A percentile compares a stretch with the other conserved stretches of the same genome.
These are phyloP conservation scores for Teunomyces stri DNA, from an alignment of 805 yeast species.

Conservation along the genomic window DNA sequence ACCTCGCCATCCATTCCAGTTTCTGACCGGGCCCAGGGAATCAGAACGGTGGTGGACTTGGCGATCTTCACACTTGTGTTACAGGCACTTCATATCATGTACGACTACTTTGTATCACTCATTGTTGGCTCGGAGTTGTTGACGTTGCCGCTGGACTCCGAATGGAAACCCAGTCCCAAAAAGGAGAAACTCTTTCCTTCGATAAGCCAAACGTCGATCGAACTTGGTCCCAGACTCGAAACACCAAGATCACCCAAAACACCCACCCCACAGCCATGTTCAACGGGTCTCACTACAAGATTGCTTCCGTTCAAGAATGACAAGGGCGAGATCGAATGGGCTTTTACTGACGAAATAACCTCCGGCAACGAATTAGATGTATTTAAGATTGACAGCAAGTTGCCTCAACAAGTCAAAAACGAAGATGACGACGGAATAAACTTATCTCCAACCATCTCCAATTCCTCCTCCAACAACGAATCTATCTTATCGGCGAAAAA, in stretches of 20 bases:
- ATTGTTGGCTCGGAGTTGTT: neutral
- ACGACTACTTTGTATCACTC: neutral
- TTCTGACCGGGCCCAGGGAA: neutral
- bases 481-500: slow-evolving; percentile 22
- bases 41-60: neutral
- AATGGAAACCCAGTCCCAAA: neutral
- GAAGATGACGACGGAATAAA: slow-evolving; percentile 6
- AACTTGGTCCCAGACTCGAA: neutral
- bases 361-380: slow-evolving; percentile 26
- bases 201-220: slow-evolving; percentile 7
- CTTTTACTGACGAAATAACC: slow-evolving; percentile 43
- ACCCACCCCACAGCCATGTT: slow-evolving; percentile 34
- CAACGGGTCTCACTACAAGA: slow-evolving; percentile 49
- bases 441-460: slow-evolving; percentile 40
- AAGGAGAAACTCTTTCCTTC: slow-evolving; percentile 10
- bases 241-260: neutral
- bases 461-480: slow-evolving; percentile 30
- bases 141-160: neutral
- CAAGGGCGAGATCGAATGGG: slow-evolving; percentile 59
- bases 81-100: neutral
- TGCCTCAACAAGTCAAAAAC: neutral
- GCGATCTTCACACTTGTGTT: neutral
- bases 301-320: slow-evolving; percentile 50
- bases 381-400: slow-evolving; percentile 17
- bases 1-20: neutral